These are phyloP conservation scores for Crotalaria pallida DNA, from an alignment of 306 rosid species.

Conservation along the genomic window DNA sequence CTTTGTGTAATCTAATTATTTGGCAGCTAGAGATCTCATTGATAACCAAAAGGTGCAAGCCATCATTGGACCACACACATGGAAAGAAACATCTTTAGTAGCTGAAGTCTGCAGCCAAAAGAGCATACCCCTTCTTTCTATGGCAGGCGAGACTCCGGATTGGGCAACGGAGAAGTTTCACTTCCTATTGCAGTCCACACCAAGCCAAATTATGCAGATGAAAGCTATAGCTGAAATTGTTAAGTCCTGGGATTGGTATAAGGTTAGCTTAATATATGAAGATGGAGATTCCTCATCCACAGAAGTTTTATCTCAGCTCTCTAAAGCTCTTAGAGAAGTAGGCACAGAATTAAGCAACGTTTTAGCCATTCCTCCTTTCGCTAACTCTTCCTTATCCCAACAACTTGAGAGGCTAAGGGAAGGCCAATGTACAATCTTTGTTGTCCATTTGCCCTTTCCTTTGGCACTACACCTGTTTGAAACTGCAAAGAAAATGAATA, in stretches of 20 bases:
- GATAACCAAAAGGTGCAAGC: constrained; percentile 26
- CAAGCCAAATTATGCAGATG: constrained; percentile 25
- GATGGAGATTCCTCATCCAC: constrained; percentile 32
- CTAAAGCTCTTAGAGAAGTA: constrained; percentile 21
- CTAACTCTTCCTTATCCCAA: constrained; percentile 27
- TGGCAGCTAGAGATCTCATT: constrained; percentile 42
- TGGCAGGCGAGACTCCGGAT: constrained; percentile 37
- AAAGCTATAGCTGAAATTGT: constrained; percentile 43
- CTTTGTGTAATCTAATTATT: background rate
- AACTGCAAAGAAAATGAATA: constrained; percentile 32
- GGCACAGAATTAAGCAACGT: constrained; percentile 19
- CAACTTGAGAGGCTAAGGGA: constrained; percentile 37
- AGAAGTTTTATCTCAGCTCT: constrained; percentile 29
- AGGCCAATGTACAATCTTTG: constrained; percentile 32
- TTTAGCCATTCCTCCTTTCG: constrained; percentile 31
- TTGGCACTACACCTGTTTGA: constrained; percentile 35
- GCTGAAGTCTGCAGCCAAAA: constrained; percentile 32
- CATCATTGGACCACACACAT: constrained; percentile 39
- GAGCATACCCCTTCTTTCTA: constrained; percentile 28
- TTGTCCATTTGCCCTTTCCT: constrained; percentile 32
- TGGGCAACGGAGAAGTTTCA: constrained; percentile 41
- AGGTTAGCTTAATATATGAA: constrained; percentile 37
- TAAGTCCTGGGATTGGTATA: constrained; percentile 38
- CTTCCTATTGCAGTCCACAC: constrained; percentile 35
- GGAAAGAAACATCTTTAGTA: constrained; percentile 40